These are phyloP conservation scores for Penicillium sp. DNA, from an alignment of 2,329 filamentous ascomycete genomes.

Conservation along the genomic window DNA sequence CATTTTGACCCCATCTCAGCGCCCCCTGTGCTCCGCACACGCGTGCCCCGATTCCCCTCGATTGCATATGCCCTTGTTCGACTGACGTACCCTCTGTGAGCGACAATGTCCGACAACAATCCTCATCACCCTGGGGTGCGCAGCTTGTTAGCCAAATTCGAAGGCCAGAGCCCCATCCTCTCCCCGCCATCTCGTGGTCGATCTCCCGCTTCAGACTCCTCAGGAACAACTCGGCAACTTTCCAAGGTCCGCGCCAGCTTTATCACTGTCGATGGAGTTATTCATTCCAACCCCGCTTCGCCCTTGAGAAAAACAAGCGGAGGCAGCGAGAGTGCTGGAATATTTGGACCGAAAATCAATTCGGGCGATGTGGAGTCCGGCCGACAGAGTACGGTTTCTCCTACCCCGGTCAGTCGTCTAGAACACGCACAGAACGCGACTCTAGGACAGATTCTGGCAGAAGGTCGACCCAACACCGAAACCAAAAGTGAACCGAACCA, in stretches of 20 bases:
- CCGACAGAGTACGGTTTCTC: slow-evolving; percentile 29
- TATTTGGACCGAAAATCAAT: slow-evolving; percentile 34
- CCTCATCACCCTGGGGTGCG: slow-evolving; percentile 55
- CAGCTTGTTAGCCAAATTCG: slow-evolving; percentile 78
- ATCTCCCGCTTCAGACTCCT: slow-evolving; percentile 56
- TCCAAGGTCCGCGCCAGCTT: slow-evolving; percentile 76
- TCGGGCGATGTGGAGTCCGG: slow-evolving; percentile 33
- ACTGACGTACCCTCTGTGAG: slow-evolving; percentile 1
- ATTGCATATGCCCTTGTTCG: slow-evolving; percentile 19
- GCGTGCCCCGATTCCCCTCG: slow-evolving; percentile 10
- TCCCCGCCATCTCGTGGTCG: slow-evolving; percentile 69
- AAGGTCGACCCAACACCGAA: slow-evolving; percentile 1
- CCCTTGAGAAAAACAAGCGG: slow-evolving; percentile 45
- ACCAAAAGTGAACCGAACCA: slow-evolving; percentile 5
- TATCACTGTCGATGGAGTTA: slow-evolving; percentile 63
- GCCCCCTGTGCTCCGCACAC: slow-evolving; percentile 8
- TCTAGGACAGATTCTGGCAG: slow-evolving; percentile 18
- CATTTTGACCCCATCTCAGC: neutral
- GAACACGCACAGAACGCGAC: slow-evolving; percentile 19
- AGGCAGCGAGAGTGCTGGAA: slow-evolving; percentile 33
- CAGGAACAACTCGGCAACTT: slow-evolving; percentile 56
- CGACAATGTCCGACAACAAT: slow-evolving; percentile 26
- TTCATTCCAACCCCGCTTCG: slow-evolving; percentile 43
- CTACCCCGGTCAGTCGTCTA: slow-evolving; percentile 28
- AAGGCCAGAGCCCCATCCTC: slow-evolving; percentile 60